Percentiles rank a stretch among this genome's conserved stretches.
Evolutionary conservation across 225 moss, liverwort and hornwort species (phyloP).

Genomic region (Asterella californica): DNA sequence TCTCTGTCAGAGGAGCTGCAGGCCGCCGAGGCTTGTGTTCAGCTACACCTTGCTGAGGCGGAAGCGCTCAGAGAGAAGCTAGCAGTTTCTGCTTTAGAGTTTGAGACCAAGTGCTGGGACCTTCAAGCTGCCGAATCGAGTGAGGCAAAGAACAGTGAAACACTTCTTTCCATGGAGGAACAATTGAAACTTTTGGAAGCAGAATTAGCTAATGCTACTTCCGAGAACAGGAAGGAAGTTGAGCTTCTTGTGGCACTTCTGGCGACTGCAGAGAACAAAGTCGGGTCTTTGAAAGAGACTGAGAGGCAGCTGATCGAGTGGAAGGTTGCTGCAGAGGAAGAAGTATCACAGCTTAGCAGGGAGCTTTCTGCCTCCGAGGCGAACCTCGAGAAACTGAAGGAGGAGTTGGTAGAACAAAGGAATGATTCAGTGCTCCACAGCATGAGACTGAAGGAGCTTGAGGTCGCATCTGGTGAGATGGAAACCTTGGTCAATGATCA

Average conservation of each 20-base stretch:
- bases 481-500: conserved; percentile 6
- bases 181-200: background rate
- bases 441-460: background rate
- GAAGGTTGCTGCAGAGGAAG: background rate
- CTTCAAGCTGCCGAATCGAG: background rate
- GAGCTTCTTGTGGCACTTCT: background rate
- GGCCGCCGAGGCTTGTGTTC: background rate
- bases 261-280: background rate
- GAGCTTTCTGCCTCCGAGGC: background rate
- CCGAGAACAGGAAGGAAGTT: background rate
- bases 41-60: background rate
- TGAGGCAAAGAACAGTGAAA: background rate
- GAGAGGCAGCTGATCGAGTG: background rate
- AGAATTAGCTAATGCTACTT: background rate
- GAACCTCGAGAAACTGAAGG: background rate
- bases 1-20: background rate
- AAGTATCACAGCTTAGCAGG: background rate
- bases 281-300: background rate
- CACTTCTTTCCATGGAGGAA: background rate
- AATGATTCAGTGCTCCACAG: background rate
- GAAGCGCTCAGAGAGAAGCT: background rate
- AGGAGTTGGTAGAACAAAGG: background rate
- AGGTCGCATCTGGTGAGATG: background rate
- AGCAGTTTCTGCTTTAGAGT: background rate
- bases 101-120: conserved; percentile 8